phyloP scores from a whole-genome alignment of 2,329 filamentous ascomycete genomes.

The Colletotrichum horii region DNA sequence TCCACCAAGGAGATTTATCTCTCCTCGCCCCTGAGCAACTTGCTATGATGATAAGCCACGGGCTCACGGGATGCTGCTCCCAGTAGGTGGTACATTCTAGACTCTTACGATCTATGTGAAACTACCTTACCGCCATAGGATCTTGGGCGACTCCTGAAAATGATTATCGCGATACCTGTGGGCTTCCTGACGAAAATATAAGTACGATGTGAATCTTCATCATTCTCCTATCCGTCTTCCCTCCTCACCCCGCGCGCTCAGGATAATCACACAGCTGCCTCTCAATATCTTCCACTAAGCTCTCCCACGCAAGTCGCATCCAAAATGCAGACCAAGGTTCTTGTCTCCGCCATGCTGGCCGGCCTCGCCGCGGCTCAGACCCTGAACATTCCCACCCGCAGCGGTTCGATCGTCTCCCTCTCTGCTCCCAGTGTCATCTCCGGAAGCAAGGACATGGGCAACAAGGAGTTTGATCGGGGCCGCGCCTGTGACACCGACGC shows the following conservation, averaged over 20 bases:
- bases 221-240: background rate
- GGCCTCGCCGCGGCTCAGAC: slow-evolving; percentile 23
- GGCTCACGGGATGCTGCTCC: background rate
- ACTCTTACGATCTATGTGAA: slow-evolving; percentile 7
- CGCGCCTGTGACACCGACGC: slow-evolving; percentile 22
- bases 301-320: background rate
- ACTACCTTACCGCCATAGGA: background rate
- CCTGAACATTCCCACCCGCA: slow-evolving; percentile 27
- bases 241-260: background rate
- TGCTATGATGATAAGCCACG: background rate
- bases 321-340: slow-evolving; percentile 14
- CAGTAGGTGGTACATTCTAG: background rate
- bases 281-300: background rate
- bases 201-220: background rate
- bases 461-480: slow-evolving; percentile 26
- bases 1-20: slow-evolving; percentile 19
- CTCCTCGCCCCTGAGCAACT: background rate
- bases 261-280: background rate
- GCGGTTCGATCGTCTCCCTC: slow-evolving; percentile 25
- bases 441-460: slow-evolving; percentile 23
- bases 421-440: slow-evolving; percentile 22
- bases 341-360: slow-evolving; percentile 14
- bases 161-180: background rate
- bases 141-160: background rate
- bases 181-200: background rate